Percentiles rank a stretch among this genome's conserved stretches.
Evolutionary conservation across 192 early-diverging fungal species (phyloP).

Genomic region (Jimgerdemannia flammicorona): DNA sequence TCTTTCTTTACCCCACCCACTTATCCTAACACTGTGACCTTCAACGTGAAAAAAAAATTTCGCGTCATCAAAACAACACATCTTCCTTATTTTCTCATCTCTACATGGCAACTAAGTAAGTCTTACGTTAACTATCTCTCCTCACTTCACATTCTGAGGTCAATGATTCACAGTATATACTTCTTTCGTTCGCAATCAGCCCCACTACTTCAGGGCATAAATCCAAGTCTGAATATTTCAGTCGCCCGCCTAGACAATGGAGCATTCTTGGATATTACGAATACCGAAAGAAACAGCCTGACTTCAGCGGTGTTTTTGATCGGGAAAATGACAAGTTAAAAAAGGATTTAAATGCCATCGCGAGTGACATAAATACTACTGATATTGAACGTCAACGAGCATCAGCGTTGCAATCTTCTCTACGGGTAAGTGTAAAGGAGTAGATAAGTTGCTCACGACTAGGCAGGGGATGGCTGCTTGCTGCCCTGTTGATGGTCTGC

Average conservation of each 20-base stretch:
- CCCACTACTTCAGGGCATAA: neutral
- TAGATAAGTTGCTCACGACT: neutral
- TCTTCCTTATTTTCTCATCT: neutral
- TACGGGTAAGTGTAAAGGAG: neutral
- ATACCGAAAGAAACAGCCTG: neutral
- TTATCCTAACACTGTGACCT: too few relatives aligned
- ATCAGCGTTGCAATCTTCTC: neutral
- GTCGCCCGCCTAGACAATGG: neutral
- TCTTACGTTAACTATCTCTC: neutral
- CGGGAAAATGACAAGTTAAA: neutral
- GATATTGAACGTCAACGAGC: neutral
- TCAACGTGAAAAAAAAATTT: neutral
- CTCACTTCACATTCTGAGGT: neutral
- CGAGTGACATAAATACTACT: neutral
- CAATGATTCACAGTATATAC: neutral
- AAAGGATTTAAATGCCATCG: neutral
- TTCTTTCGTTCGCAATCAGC: neutral
- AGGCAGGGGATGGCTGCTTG: neutral
- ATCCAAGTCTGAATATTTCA: neutral
- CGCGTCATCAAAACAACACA: neutral
- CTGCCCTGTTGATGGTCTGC: neutral
- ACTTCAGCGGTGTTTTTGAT: neutral
- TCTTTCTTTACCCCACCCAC: too few relatives aligned
- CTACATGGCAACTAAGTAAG: neutral
- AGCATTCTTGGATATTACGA: neutral